Evolutionary conservation across 192 early-diverging fungal genomes (phyloP).

Genomic region (Rhizophagus clarus): DNA sequence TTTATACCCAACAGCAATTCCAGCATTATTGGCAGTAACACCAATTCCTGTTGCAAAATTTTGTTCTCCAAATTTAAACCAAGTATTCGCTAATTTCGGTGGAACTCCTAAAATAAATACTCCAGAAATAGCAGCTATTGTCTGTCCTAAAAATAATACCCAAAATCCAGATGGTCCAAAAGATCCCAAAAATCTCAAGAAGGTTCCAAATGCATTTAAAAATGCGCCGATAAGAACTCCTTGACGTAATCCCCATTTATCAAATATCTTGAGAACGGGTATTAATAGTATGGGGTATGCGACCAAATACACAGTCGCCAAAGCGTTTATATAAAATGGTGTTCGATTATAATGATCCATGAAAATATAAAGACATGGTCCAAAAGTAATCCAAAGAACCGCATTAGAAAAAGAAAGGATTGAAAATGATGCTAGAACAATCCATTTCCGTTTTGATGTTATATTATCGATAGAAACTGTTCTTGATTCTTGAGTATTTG

Average conservation of each 20-base stretch:
- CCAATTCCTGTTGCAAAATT: constrained; percentile 48
- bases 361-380: constrained; percentile 48
- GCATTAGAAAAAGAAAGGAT: constrained; percentile 42
- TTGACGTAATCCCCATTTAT: constrained; percentile 36
- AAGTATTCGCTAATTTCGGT: constrained; percentile 57
- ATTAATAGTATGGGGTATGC: constrained; percentile 42
- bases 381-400: constrained; percentile 49
- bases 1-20: constrained; percentile 41
- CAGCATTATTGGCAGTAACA: constrained; percentile 45
- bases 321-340: constrained; percentile 35
- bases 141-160: constrained; percentile 50
- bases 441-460: neutral
- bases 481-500: neutral
- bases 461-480: neutral
- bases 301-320: constrained; percentile 45
- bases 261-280: constrained; percentile 42
- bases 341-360: constrained; percentile 39
- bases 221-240: constrained; percentile 45
- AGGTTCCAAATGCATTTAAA: constrained; percentile 38
- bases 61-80: constrained; percentile 53
- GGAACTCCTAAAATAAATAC: constrained; percentile 59
- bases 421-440: constrained; percentile 33
- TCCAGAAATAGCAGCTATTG: constrained; percentile 51
- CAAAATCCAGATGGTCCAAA: constrained; percentile 38
- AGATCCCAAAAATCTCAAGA: constrained; percentile 42